A percentile compares a stretch with the other conserved stretches of the same genome.
Evolutionary conservation across 495 filamentous ascomycete species (phyloP).

Genomic region (Hypoxylon cercidicola): DNA sequence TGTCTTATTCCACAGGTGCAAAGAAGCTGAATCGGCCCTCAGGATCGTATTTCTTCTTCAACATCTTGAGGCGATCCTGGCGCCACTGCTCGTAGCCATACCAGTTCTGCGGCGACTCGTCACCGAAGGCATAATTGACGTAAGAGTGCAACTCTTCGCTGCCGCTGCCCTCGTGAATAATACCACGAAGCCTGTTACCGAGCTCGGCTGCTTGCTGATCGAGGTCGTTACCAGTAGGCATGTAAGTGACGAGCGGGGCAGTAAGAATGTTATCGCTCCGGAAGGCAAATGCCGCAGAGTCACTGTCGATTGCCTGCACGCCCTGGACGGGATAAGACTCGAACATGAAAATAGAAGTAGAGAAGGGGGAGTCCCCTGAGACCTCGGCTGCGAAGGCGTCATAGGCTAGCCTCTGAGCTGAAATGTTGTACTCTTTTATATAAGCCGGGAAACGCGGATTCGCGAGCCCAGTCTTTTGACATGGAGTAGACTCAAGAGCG

Average conservation of each 20-base stretch:
- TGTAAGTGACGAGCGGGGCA: constrained; percentile 54
- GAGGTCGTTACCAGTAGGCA: constrained; percentile 47
- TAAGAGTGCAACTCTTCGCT: constrained; percentile 47
- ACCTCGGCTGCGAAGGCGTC: constrained; percentile 48
- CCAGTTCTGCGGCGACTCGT: constrained; percentile 50
- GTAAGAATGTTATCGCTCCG: constrained; percentile 57
- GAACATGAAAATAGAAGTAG: constrained; percentile 53
- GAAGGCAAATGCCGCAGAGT: constrained; percentile 46
- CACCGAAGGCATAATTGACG: constrained; percentile 64
- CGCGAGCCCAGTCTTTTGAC: constrained; percentile 57
- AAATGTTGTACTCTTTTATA: constrained; percentile 54
- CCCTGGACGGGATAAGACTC: constrained; percentile 62
- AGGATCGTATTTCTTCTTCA: constrained; percentile 69
- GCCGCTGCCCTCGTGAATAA: constrained; percentile 38
- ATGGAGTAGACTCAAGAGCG: constrained; percentile 47
- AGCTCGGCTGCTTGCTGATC: constrained; percentile 46
- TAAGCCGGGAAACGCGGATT: constrained; percentile 65
- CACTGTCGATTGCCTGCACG: constrained; percentile 49
- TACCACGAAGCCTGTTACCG: constrained; percentile 54
- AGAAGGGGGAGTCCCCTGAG: constrained; percentile 48
- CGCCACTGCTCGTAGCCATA: constrained; percentile 64
- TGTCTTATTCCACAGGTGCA: constrained; percentile 49
- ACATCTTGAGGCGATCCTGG: constrained; percentile 49
- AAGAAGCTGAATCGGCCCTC: constrained; percentile 60
- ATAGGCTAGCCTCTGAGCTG: constrained; percentile 55